Conservation (phyloP, 768 basidiomycete genomes). For the Kwoniella heveanensis region DNA sequence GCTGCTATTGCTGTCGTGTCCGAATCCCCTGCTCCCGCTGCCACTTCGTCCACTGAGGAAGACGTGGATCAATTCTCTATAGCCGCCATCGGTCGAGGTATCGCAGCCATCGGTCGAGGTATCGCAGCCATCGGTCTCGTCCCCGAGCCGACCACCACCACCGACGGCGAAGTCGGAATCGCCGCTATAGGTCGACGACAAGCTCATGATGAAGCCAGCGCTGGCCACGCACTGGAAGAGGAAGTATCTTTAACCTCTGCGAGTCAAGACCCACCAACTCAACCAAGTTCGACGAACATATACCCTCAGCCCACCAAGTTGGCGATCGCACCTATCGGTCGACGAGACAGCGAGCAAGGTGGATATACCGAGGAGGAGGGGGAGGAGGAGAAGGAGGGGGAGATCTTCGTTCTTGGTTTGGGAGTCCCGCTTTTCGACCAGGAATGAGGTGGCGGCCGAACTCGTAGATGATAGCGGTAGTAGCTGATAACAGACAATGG, state of each 20-base stretch:
- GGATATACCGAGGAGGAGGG: neutral
- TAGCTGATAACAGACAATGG: too few relatives aligned
- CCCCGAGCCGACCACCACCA: neutral
- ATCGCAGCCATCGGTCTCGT: neutral
- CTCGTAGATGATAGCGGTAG: too few relatives aligned
- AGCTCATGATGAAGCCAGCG: neutral
- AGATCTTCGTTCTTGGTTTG: neutral
- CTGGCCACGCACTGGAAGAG: too few relatives aligned
- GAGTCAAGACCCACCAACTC: too few relatives aligned
- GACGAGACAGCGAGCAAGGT: neutral
- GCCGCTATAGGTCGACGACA: neutral
- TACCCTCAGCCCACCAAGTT: neutral
- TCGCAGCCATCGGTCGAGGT: neutral
- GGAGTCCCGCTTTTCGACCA: neutral
- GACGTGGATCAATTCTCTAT: neutral
- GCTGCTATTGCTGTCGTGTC: too few relatives aligned
- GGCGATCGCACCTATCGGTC: neutral
- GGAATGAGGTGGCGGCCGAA: too few relatives aligned
- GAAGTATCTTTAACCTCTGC: too few relatives aligned
- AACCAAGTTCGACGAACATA: too few relatives aligned
- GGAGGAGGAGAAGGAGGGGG: neutral
- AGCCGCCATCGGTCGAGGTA: neutral
- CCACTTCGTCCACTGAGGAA: too few relatives aligned
- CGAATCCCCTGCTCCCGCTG: too few relatives aligned
- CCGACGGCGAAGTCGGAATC: neutral